Base-by-base conservation (phyloP, 2,329 filamentous ascomycete genomes). In the Aureobasidium sp. region DNA sequence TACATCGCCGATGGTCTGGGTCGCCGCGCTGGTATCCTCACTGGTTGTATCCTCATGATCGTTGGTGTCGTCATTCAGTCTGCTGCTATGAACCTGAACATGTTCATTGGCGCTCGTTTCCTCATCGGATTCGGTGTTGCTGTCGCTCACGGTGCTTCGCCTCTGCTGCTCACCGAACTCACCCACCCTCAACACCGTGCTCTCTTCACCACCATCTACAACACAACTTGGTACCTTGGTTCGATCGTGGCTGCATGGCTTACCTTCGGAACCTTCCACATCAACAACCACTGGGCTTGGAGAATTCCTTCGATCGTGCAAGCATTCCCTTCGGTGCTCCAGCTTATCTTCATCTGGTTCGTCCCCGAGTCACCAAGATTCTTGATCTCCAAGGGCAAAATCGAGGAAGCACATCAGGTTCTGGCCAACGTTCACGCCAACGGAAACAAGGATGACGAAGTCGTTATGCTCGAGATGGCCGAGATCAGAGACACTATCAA, bases 341-440 rank as follows among this genome's bases (percentile, higher is more conserved):
- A 79, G 62, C 74, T 74, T 39, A 69, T 78, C 13, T 77, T 7
- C 67, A 85, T 90, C 71, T 88, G 82, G 62, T 70, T 73, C 32
- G 72, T 88, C n/a, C 86, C 86, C 5, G 86, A 89, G 72, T 85
- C 82, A 0, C 86, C 86, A 0, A 80, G 86, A 64, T 89, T 80
- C 76, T 80, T 89, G 14, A 78, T 87, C 66, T 78, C 81, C 68
- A 85, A 85, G 72, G 85, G 86, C 67, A 80, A 81, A 37, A 77
- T 82, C 64, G 82, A 85, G 14, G 80, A 88, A 67, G 86, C 86
- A 5, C 77, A 87, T 11, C 71, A 76, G 2, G 80, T 85, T 14
- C 77, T 89, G 7, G 78, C 80, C 59, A 82, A 84, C 13, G 41
- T 27, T 70, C 86, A 88, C 67, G 83, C 79, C 27, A 83, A 84